Conservation (phyloP, 257 asterid genomes). For the Plantago ovata region DNA sequence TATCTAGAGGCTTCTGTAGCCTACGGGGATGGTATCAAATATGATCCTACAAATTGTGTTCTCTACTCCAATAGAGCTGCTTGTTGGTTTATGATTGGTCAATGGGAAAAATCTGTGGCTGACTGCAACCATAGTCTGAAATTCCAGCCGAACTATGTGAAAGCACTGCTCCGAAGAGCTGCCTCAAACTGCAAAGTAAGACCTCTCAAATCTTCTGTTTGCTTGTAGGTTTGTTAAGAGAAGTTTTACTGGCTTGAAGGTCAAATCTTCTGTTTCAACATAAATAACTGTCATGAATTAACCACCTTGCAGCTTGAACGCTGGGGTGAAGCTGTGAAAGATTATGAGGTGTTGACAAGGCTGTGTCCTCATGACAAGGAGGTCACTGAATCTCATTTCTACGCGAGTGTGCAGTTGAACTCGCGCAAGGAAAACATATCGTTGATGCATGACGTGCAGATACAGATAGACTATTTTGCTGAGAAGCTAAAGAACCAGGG, state of each 20-base stretch:
- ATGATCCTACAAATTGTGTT: too few relatives aligned
- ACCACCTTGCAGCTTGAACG: too few relatives aligned
- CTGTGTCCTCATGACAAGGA: conserved; percentile 62
- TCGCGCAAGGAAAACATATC: conserved; percentile 75
- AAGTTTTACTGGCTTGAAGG: too few relatives aligned
- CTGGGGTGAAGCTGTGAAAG: too few relatives aligned
- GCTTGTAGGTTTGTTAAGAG: conserved; percentile 36
- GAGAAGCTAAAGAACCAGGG: too few relatives aligned
- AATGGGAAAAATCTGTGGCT: conserved; percentile 68
- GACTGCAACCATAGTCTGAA: conserved; percentile 80
- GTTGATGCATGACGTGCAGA: too few relatives aligned
- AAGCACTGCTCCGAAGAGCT: conserved; percentile 88
- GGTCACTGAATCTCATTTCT: too few relatives aligned
- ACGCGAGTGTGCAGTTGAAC: conserved; percentile 69
- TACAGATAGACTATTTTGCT: too few relatives aligned
- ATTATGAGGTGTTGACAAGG: conserved; percentile 63
- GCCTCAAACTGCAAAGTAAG: conserved; percentile 75
- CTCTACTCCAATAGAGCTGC: too few relatives aligned
- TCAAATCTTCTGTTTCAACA: too few relatives aligned
- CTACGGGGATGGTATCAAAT: too few relatives aligned
- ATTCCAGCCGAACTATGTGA: conserved; percentile 68
- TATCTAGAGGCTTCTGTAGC: conserved; percentile 85
- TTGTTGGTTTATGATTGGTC: conserved; percentile 79
- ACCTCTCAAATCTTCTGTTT: conserved; percentile 8
- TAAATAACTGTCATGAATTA: too few relatives aligned